These are phyloP conservation scores for Hypoxylon sp. DNA, from an alignment of 2,329 filamentous ascomycete genomes.

Conservation along the genomic window DNA sequence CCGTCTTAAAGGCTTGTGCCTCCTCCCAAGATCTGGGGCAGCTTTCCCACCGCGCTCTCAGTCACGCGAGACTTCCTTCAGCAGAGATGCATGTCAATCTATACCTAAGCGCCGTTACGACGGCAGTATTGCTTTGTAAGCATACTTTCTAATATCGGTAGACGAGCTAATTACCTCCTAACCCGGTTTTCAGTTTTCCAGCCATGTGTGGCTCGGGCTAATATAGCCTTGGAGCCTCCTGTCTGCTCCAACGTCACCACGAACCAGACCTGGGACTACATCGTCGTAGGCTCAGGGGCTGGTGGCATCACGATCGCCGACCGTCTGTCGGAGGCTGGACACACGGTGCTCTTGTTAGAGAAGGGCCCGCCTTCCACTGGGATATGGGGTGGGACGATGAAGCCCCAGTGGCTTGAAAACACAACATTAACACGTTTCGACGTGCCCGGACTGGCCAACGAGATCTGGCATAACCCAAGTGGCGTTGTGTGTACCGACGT, in stretches of 20 bases:
- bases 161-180: slow-evolving; percentile 20
- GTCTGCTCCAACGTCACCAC: slow-evolving; percentile 48
- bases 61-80: slow-evolving; percentile 26
- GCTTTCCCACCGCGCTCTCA: not conserved
- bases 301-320: slow-evolving; percentile 71
- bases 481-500: slow-evolving; percentile 77
- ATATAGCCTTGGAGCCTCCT: slow-evolving; percentile 46
- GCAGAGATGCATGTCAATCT: slow-evolving; percentile 37
- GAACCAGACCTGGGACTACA: slow-evolving; percentile 67
- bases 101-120: slow-evolving; percentile 38
- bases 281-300: slow-evolving; percentile 71
- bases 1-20: slow-evolving; percentile 28
- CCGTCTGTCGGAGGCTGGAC: slow-evolving; percentile 72
- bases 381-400: slow-evolving; percentile 72
- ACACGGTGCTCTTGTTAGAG: slow-evolving; percentile 74
- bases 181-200: slow-evolving; percentile 39
- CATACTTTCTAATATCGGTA: not conserved
- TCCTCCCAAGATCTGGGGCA: slow-evolving; percentile 12
- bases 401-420: slow-evolving; percentile 71
- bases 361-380: slow-evolving; percentile 72
- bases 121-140: slow-evolving; percentile 42
- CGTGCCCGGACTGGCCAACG: slow-evolving; percentile 77
- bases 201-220: slow-evolving; percentile 44
- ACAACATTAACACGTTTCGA: slow-evolving; percentile 77
- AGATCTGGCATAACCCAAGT: slow-evolving; percentile 74